These are phyloP conservation scores for Coffea eugenioides DNA, from an alignment of 257 asterid genomes.

Conservation along the genomic window DNA sequence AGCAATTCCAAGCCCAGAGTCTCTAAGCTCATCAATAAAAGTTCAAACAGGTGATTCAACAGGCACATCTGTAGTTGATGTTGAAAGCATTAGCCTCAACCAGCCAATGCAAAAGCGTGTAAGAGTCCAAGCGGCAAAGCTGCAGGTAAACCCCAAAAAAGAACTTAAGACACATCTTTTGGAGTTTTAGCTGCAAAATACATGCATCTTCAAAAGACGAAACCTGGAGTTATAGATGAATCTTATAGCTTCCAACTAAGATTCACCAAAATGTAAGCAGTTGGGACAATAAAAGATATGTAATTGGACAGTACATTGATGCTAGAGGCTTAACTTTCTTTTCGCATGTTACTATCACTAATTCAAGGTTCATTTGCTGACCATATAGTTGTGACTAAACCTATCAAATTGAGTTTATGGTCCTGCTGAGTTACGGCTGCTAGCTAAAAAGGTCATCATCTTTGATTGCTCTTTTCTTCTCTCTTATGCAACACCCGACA, in stretches of 20 bases:
- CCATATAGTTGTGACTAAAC: neutral
- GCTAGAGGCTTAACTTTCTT: neutral
- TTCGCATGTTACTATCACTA: neutral
- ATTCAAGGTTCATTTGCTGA: neutral
- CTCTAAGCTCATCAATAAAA: conserved; percentile 49
- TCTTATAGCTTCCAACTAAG: neutral
- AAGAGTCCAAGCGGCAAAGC: conserved; percentile 39
- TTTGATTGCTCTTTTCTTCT: neutral
- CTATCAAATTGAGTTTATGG: neutral
- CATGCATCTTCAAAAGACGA: neutral
- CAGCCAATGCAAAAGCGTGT: conserved; percentile 26
- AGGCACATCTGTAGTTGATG: conserved; percentile 33
- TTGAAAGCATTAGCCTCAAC: conserved; percentile 21
- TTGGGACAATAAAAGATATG: neutral
- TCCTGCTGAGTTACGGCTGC: neutral
- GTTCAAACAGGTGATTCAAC: conserved; percentile 57
- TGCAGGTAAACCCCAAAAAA: conserved; percentile 38
- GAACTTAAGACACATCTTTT: neutral
- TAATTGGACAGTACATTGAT: neutral
- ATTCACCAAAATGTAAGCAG: neutral
- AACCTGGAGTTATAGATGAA: neutral
- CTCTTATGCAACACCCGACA: neutral
- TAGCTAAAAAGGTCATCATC: neutral
- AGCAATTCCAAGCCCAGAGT: conserved; percentile 38
- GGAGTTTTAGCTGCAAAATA: neutral